Evolutionary conservation across 164 flowering plant species (phyloP), one percentile per base, ranked within the genome.

Genomic region (Umbilicus rupestris): DNA sequence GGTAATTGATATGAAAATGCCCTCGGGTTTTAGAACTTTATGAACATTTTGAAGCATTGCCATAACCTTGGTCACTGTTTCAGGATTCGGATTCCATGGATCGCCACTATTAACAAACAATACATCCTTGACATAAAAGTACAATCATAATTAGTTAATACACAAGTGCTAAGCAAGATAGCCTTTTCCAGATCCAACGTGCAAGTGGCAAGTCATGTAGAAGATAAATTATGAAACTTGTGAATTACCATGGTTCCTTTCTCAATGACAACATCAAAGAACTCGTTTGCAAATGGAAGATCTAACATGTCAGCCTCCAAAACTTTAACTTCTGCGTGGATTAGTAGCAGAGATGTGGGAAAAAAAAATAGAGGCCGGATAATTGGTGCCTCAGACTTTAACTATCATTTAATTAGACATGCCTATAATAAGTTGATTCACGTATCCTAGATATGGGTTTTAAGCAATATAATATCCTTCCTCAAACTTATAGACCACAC

Each of bases 201-300:
- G 39, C 35, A 60, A 30, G 55, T 47, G 11, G n/a, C n/a, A n/a
- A n/a, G n/a, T n/a, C 26, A 47, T 47, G 22, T 14, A 20, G 35
- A 16, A 30, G 17, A 62, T 7, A 33, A 16, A n/a, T 11, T 63
- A 12, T 19, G 15, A 63, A 19, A 31, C 24, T 31, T 2, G 39
- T n/a, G 65, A n/a, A 37, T 83, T 83, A 92, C 96, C 98, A 87
- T 90, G 66, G 96, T 90, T 78, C 96, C 96, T 77, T 90, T 92
- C 85, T 93, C 98, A 64, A 93, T 82, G 69, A 93, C 93, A 46
- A 90, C 88, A 81, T 93, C 97, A 78, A 90, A 93, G 66, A 76
- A 81, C 57, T 87, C 88, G 49, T 82, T 67, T 35, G 66, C 66
- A 73, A 93, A 93, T 28, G 97, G 96, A 57, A 88, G 81, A 73